Conservation (phyloP, 768 basidiomycete species). For the Hygrophorus pudorinus region DNA sequence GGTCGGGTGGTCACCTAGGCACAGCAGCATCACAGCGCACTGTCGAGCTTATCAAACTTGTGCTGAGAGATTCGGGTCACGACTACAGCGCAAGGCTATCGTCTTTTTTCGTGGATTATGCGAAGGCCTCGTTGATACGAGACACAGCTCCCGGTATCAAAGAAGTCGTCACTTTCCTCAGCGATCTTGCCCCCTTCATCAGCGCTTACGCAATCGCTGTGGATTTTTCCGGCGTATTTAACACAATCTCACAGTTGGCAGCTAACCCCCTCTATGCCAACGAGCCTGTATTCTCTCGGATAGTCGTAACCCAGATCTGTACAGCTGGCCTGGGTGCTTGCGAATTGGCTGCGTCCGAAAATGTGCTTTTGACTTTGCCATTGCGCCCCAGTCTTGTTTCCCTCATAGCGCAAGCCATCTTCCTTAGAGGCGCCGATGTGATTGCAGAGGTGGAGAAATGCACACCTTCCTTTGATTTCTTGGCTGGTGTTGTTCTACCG, state of each 20-base stretch:
- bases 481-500: constrained; percentile 57
- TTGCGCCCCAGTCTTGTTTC: constrained; percentile 30
- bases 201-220: constrained; percentile 35
- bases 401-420: constrained; percentile 33
- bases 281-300: constrained; percentile 39
- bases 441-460: constrained; percentile 48
- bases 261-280: constrained; percentile 37
- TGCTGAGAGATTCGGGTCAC: constrained; percentile 43
- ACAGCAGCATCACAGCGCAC: constrained; percentile 31
- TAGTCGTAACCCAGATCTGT: constrained; percentile 36
- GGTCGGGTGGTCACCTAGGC: constrained; percentile 39
- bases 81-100: constrained; percentile 31
- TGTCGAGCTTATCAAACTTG: constrained; percentile 44
- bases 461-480: constrained; percentile 45
- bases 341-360: constrained; percentile 32
- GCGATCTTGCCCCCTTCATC: constrained; percentile 46
- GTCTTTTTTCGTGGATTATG: constrained; percentile 43
- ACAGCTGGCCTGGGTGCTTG: constrained; percentile 37
- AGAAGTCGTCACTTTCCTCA: constrained; percentile 40
- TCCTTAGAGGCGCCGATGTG: constrained; percentile 42
- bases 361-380: constrained; percentile 28
- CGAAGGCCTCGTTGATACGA: constrained; percentile 38
- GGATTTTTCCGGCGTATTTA: constrained; percentile 51
- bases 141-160: constrained; percentile 35
- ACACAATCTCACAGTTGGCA: constrained; percentile 36